Evolutionary conservation across 768 basidiomycete genomes (phyloP).

Genomic region (Myochromella boudieri): DNA sequence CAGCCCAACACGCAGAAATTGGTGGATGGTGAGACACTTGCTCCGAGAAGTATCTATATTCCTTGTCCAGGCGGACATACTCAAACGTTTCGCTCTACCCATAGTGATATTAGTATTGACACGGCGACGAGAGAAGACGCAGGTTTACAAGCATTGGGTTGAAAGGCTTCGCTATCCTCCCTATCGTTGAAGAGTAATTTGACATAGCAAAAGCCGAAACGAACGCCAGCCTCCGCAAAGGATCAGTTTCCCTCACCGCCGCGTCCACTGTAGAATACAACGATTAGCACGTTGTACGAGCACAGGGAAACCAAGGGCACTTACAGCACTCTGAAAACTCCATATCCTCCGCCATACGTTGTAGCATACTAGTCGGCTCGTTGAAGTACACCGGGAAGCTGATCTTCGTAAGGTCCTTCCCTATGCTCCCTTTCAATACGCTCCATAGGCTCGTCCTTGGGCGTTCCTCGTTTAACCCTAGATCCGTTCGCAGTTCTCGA

Average conservation of each 20-base stretch:
- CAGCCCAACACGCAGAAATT: slow-evolving; percentile 94
- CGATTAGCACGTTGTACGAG: background rate
- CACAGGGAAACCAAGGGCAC: slow-evolving; percentile 27
- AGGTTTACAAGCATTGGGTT: slow-evolving; percentile 86
- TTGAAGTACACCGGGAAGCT: slow-evolving; percentile 94
- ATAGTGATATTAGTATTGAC: background rate
- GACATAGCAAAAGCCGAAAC: slow-evolving; percentile 98
- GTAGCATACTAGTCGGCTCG: slow-evolving; percentile 94
- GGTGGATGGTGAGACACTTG: slow-evolving; percentile 98
- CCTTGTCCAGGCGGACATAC: slow-evolving; percentile 82
- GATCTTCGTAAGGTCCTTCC: slow-evolving; percentile 96
- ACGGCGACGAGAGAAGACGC: background rate
- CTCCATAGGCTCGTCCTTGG: slow-evolving; percentile 93
- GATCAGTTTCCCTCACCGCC: slow-evolving; percentile 73
- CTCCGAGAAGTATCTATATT: slow-evolving; percentile 92
- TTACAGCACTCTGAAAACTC: slow-evolving; percentile 90
- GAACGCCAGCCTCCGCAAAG: slow-evolving; percentile 82
- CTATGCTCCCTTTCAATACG: slow-evolving; percentile 92
- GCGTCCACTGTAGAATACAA: slow-evolving; percentile 65
- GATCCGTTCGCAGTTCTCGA: slow-evolving; percentile 49
- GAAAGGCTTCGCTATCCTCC: slow-evolving; percentile 95
- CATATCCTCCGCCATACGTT: slow-evolving; percentile 98
- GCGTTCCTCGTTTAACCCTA: slow-evolving; percentile 75
- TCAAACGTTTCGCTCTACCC: slow-evolving; percentile 89
- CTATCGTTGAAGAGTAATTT: slow-evolving; percentile 95